These are phyloP conservation scores for Globisporangium alternatum DNA, from an alignment of 352 stramenopile species.

Conservation along the genomic window DNA sequence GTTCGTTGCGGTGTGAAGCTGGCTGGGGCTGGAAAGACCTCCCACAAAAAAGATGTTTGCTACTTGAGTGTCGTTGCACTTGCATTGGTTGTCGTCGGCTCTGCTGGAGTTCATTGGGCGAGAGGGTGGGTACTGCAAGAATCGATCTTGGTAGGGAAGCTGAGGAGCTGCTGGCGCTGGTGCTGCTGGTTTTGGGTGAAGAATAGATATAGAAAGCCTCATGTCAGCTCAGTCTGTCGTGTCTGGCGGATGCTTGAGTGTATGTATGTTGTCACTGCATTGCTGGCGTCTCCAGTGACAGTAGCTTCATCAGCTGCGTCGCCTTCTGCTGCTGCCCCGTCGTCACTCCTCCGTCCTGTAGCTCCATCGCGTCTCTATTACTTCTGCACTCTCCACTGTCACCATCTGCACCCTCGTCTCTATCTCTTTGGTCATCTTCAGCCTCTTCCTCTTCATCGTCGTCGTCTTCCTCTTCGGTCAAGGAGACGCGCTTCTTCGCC, in stretches of 20 bases:
- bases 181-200: neutral
- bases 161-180: neutral
- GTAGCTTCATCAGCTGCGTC: slow-evolving; percentile 51
- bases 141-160: neutral
- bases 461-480: slow-evolving; percentile 22
- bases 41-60: neutral
- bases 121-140: slow-evolving; percentile 2
- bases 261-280: neutral
- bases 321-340: slow-evolving; percentile 19
- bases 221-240: neutral
- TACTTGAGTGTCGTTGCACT: neutral
- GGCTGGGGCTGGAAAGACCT: neutral
- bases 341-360: neutral
- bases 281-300: slow-evolving; percentile 33
- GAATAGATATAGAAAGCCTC: slow-evolving; percentile 10
- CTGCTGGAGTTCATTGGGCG: neutral
- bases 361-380: slow-evolving; percentile 29
- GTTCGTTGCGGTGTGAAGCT: neutral
- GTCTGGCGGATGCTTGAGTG: too few relatives aligned
- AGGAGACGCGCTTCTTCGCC: slow-evolving; percentile 19
- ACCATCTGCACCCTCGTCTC: neutral
- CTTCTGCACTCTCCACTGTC: slow-evolving; percentile 18
- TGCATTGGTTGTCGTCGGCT: neutral
- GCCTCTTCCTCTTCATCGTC: slow-evolving; percentile 29
- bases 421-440: slow-evolving; percentile 18